Conservation (phyloP, 1,284 basidiomycete genomes). For the Mycena sp. region DNA sequence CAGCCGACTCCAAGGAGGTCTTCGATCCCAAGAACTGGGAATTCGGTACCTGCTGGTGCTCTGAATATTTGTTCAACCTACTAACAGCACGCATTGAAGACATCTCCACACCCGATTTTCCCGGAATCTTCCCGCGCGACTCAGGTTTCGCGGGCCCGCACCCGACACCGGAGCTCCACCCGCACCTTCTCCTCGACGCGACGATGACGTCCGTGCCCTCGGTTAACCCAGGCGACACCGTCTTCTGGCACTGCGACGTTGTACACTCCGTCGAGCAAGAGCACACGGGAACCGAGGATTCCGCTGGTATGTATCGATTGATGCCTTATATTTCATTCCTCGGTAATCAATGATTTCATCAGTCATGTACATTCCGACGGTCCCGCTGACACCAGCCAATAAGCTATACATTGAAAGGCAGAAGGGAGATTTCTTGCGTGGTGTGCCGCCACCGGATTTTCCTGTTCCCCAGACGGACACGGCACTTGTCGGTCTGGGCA, state of each 20-base stretch:
- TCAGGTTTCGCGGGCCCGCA: slow-evolving; percentile 52
- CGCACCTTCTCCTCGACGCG: slow-evolving; percentile 72
- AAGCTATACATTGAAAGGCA: too few relatives aligned
- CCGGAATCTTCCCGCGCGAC: slow-evolving; percentile 54
- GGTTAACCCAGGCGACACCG: slow-evolving; percentile 83
- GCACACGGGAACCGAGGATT: slow-evolving; percentile 75
- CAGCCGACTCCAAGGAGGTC: slow-evolving; percentile 50
- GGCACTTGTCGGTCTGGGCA: too few relatives aligned
- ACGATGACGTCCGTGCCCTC: slow-evolving; percentile 81
- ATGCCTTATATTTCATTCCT: neutral
- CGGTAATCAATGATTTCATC: neutral
- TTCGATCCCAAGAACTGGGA: slow-evolving; percentile 74
- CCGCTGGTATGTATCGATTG: slow-evolving; percentile 61
- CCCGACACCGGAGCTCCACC: slow-evolving; percentile 63
- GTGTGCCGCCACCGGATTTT: too few relatives aligned
- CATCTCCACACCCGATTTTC: slow-evolving; percentile 62
- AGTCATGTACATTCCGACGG: slow-evolving; percentile 87
- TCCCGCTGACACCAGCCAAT: slow-evolving; percentile 80
- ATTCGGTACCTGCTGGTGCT: slow-evolving; percentile 59
- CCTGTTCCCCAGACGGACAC: too few relatives aligned
- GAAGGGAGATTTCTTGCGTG: too few relatives aligned
- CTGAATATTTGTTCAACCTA: neutral
- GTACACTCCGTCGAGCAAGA: slow-evolving; percentile 82
- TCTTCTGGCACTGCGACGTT: slow-evolving; percentile 89
- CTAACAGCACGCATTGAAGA: slow-evolving; percentile 42